These are phyloP conservation scores for Fonsecaea pedrosoi DNA, from an alignment of 2,329 filamentous ascomycete species.

Conservation along the genomic window DNA sequence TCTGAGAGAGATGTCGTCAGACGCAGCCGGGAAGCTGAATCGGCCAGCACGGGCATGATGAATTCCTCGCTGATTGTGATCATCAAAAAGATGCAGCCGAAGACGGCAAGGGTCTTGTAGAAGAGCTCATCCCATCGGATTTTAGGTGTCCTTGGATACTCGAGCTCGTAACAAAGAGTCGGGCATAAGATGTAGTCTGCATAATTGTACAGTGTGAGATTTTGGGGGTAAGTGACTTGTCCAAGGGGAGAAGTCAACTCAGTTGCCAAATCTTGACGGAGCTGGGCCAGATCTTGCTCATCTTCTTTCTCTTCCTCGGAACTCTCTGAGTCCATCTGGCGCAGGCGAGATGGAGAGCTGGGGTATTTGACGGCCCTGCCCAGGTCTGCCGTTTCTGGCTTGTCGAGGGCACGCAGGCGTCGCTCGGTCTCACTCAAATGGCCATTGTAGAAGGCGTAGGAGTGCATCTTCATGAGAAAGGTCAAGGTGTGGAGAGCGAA, in stretches of 20 bases:
- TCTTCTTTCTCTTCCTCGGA: constrained; percentile 47
- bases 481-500: constrained; percentile 88
- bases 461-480: constrained; percentile 99
- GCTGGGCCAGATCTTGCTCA: constrained; percentile 65
- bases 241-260: constrained; percentile 92
- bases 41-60: constrained; percentile 84
- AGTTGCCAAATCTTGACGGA: constrained; percentile 85
- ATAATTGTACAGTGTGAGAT: constrained; percentile 83
- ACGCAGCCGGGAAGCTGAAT: constrained; percentile 67
- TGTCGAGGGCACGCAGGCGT: constrained; percentile 78
- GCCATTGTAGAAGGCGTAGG: constrained; percentile 97
- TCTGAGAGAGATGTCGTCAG: constrained; percentile 62
- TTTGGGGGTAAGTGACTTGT: constrained; percentile 85
- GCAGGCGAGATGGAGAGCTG: constrained; percentile 52
- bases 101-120: constrained; percentile 85
- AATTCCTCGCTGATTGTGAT: constrained; percentile 93
- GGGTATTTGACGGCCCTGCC: constrained; percentile 79
- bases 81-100: constrained; percentile 94
- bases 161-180: constrained; percentile 95
- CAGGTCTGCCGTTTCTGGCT: constrained; percentile 61
- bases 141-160: constrained; percentile 82
- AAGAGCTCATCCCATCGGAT: constrained; percentile 81
- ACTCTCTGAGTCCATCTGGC: constrained; percentile 39
- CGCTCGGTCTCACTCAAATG: constrained; percentile 88
- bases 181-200: constrained; percentile 88